Evolutionary conservation across 768 basidiomycete species (phyloP), one percentile per base, ranked within the genome.

Genomic region (Filobasidium wieringae): DNA sequence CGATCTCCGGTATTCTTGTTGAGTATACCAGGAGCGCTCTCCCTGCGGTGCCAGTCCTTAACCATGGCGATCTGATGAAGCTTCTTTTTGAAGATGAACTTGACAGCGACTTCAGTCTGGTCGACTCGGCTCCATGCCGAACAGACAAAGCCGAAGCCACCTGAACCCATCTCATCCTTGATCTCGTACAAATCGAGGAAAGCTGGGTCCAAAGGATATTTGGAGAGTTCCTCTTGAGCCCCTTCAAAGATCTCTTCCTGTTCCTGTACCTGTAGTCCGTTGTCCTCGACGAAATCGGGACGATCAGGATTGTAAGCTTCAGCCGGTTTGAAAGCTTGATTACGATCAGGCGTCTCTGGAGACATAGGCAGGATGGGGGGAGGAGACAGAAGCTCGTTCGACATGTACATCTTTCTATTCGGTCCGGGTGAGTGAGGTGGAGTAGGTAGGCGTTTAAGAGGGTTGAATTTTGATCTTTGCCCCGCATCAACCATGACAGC

Each of bases 101-200:
- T 96, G 73, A 95, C 86, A 0, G 91, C 91, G 53, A 91, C 90
- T 69, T 90, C 86, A 57, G 77, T 72, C 0, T 78, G 78, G 45
- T 80, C 78, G 30, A 63, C 65, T 14, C 80, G 81, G 68, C 87
- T 81, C 33, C 78, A 75, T 9, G 88, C 90, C 2, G 86, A 85
- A 80, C 93, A 87, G 27, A 96, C 92, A 70, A 96, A 95, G 1
- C 91, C 91, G 69, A 91, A 96, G 17, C 91, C 91, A 41, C 92
- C 92, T 9, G 84, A 83, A 39, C 92, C 92, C 26, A 96, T 72
- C 43, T 75, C 75, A 24, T 74, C 72, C 15, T 62, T 56, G 37
- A 77, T 61, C 7, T 58, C 50, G 62, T 74, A 77, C 26, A 66
- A 57, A 27, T 62, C 47, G 1, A 53, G 55, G 61, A 77, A 75